Evolutionary conservation across 2,329 filamentous ascomycete species (phyloP).

Genomic region (Paecilomyces fulvus): DNA sequence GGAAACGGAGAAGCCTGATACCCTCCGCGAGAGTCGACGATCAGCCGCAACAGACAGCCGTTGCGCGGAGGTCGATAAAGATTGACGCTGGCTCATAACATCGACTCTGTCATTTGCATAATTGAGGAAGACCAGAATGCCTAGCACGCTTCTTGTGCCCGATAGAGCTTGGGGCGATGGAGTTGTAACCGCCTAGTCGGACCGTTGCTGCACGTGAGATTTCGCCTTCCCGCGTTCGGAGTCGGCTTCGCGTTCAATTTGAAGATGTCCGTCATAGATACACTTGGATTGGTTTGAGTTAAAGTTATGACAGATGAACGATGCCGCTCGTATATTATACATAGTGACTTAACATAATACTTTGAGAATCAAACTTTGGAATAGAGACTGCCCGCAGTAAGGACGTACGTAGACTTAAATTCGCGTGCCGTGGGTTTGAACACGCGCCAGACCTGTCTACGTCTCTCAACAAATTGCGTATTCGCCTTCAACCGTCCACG

Average conservation of each 20-base stretch:
- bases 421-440: conserved; percentile 1
- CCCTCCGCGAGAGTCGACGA: conserved; percentile 27
- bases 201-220: conserved; percentile 1
- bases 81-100: conserved; percentile 35
- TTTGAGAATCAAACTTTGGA: neutral
- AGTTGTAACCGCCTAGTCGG: neutral
- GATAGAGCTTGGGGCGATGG: conserved; percentile 1
- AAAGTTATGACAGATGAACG: neutral
- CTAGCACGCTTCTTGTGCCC: neutral
- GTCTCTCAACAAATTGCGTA: neutral
- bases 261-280: neutral
- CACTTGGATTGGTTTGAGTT: neutral
- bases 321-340: neutral
- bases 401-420: neutral
- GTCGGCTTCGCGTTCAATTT: neutral
- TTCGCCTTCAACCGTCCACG: neutral
- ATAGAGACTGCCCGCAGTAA: neutral
- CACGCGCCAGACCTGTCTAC: neutral
- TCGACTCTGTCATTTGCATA: conserved; percentile 22
- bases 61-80: conserved; percentile 21
- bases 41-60: conserved; percentile 23
- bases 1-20: conserved; percentile 48
- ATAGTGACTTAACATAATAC: neutral
- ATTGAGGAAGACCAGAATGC: conserved; percentile 10
- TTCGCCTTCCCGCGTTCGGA: conserved; percentile 1